Conservation (phyloP, 805 yeast species). For the Monosporozyma solicola region DNA sequence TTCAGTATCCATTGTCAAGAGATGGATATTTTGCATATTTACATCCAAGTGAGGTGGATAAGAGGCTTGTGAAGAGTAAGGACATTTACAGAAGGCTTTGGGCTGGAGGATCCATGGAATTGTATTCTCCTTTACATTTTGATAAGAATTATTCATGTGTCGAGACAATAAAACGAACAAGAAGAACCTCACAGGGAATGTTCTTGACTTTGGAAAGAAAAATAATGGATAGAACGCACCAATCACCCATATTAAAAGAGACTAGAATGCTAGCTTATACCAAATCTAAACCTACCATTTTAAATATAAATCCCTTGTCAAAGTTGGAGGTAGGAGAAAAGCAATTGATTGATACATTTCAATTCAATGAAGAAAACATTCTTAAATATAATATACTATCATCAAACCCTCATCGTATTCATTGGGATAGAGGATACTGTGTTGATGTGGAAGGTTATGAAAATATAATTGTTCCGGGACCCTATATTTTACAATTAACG, state of each 20-base stretch:
- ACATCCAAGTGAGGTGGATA: constrained; percentile 38
- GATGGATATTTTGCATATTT: constrained; percentile 84
- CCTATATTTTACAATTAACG: constrained; percentile 55
- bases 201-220: constrained; percentile 50
- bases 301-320: not conserved
- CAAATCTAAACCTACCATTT: constrained; percentile 22
- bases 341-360: constrained; percentile 8
- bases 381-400: constrained; percentile 64
- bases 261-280: constrained; percentile 55
- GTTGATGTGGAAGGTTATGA: constrained; percentile 48
- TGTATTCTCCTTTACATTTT: constrained; percentile 30
- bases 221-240: constrained; percentile 25
- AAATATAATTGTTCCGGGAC: constrained; percentile 67
- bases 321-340: not conserved
- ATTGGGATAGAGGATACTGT: constrained; percentile 55
- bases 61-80: constrained; percentile 5
- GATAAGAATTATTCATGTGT: constrained; percentile 38
- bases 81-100: constrained; percentile 52
- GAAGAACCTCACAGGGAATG: constrained; percentile 30
- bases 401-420: constrained; percentile 78
- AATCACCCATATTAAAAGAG: constrained; percentile 38
- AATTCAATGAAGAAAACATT: constrained; percentile 36
- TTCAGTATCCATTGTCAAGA: constrained; percentile 37
- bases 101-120: constrained; percentile 59
- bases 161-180: constrained; percentile 43